Evolutionary conservation across 2,329 filamentous ascomycete genomes (phyloP).

Genomic region (Fusarium foetens): DNA sequence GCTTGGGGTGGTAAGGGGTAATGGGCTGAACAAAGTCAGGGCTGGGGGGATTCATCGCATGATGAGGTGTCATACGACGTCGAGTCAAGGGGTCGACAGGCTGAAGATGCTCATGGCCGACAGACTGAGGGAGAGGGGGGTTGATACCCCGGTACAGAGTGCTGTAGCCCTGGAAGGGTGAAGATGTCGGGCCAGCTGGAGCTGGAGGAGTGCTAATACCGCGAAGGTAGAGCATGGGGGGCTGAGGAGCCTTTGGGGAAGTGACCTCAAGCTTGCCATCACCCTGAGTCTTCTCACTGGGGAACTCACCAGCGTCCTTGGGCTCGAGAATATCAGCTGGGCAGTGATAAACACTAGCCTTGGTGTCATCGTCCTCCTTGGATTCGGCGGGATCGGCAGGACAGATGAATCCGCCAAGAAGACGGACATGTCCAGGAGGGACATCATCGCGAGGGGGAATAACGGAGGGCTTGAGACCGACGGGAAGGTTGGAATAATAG

Average conservation of each 20-base stretch:
- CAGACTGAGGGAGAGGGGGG: neutral
- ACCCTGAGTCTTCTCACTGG: neutral
- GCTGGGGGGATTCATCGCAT: neutral
- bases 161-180: neutral
- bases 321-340: neutral
- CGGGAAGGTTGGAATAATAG: rapidly evolving
- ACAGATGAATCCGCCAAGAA: neutral
- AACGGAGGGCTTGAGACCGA: neutral
- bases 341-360: neutral
- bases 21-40: neutral
- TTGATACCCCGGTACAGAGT: neutral
- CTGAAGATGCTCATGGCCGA: neutral
- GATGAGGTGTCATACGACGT: neutral
- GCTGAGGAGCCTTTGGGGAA: neutral
- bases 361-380: neutral
- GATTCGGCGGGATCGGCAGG: neutral
- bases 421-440: neutral
- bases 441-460: neutral
- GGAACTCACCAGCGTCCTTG: neutral
- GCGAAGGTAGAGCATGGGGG: neutral
- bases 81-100: neutral
- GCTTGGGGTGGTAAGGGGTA: neutral
- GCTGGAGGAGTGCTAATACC: too few species aligned
- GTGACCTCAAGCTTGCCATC: neutral
- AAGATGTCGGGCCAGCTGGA: neutral